phyloP scores from a whole-genome alignment of 805 yeast species.

The Ogataea populi-albae region DNA sequence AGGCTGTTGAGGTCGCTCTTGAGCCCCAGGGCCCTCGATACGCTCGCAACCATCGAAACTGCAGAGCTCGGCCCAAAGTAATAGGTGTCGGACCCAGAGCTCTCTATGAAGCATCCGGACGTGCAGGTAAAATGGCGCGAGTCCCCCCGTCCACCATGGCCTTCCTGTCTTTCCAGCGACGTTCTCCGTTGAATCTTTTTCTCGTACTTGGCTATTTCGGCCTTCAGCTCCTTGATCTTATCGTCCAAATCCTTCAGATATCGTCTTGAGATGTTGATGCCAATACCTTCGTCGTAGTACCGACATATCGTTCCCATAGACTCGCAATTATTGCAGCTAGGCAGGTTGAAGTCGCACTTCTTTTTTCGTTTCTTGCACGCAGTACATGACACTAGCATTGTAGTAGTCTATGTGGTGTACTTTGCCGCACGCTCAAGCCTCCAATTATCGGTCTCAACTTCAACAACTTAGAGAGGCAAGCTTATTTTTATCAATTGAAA shows the following conservation, averaged over 20 bases:
- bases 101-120: constrained; percentile 16
- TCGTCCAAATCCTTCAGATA: constrained; percentile 18
- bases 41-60: constrained; percentile 11
- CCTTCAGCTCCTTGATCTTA: constrained; percentile 11
- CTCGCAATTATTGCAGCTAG: constrained; percentile 17
- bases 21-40: constrained; percentile 10
- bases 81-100: constrained; percentile 6
- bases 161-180: not conserved
- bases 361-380: constrained; percentile 19
- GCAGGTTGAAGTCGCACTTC: constrained; percentile 19
- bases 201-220: constrained; percentile 13
- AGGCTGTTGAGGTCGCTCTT: not conserved
- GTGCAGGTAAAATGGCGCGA: not conserved
- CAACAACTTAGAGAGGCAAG: too few relatives aligned
- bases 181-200: constrained; percentile 9
- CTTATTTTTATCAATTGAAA: too few relatives aligned
- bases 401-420: too few relatives aligned
- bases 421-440: too few relatives aligned
- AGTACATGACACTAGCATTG: constrained; percentile 18
- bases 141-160: not conserved
- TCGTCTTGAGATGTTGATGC: constrained; percentile 12
- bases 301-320: constrained; percentile 19
- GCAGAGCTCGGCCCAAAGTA: constrained; percentile 21
- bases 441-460: too few relatives aligned
- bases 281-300: constrained; percentile 20